These are phyloP conservation scores for Meira nashicola DNA, from an alignment of 1,284 basidiomycete genomes.

Conservation along the genomic window DNA sequence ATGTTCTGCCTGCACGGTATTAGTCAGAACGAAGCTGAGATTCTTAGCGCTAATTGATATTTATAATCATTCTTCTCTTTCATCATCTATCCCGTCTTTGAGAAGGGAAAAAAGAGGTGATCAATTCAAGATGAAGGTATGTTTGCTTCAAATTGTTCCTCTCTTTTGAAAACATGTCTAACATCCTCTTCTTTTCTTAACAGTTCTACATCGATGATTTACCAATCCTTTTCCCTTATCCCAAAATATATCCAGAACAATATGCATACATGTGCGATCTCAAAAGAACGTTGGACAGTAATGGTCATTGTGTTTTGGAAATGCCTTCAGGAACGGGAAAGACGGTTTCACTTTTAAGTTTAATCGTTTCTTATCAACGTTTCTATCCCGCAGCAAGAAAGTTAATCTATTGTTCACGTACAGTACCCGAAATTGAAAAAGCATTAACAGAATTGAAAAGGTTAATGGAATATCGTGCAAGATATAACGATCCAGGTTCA, in stretches of 20 bases:
- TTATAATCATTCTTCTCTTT: too few species aligned
- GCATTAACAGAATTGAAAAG: constrained; percentile 91
- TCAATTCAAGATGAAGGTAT: not conserved
- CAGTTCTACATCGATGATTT: constrained; percentile 91
- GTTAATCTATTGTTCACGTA: constrained; percentile 97
- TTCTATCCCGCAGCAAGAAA: constrained; percentile 89
- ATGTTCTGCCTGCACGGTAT: too few species aligned
- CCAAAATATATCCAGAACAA: constrained; percentile 66
- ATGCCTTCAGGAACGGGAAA: constrained; percentile 99
- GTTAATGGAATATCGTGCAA: constrained; percentile 77
- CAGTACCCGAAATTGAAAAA: constrained; percentile 99
- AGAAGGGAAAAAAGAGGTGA: not conserved
- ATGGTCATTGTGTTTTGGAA: constrained; percentile 90
- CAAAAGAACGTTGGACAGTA: constrained; percentile 89
- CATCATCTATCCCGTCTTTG: not conserved
- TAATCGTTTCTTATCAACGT: constrained; percentile 98
- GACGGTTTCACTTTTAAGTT: constrained; percentile 88
- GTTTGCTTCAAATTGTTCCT: not conserved
- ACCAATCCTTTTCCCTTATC: constrained; percentile 54
- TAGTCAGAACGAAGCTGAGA: too few species aligned
- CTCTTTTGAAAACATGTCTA: not conserved
- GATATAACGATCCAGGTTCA: constrained; percentile 55
- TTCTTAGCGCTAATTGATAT: too few species aligned
- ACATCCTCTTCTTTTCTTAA: not conserved
- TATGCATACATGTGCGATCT: constrained; percentile 99